Percentiles rank a stretch among this genome's conserved stretches.
Conservation (phyloP, 371 early-diverging fungal species). For the Haplosporangium sp. region DNA sequence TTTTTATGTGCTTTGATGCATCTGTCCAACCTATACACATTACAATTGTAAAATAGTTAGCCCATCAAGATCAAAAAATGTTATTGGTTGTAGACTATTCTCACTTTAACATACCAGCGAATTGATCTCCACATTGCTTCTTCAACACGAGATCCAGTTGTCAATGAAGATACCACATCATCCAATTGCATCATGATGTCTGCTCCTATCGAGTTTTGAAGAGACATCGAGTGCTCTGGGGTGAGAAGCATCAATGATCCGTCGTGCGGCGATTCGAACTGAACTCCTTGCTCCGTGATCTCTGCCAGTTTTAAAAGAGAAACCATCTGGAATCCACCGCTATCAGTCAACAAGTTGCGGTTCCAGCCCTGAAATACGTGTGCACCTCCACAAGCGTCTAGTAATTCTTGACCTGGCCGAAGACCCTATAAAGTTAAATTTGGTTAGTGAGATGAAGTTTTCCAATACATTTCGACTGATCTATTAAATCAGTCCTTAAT, state of each 20-base stretch:
- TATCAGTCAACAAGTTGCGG: slow-evolving; percentile 89
- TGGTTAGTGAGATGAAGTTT: slow-evolving; percentile 1
- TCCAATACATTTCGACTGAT: not conserved
- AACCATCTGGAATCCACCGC: slow-evolving; percentile 98
- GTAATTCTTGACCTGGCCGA: slow-evolving; percentile 81
- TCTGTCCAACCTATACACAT: slow-evolving; percentile 77
- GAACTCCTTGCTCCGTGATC: slow-evolving; percentile 94
- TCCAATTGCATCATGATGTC: slow-evolving; percentile 99
- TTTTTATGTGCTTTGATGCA: slow-evolving; percentile 86
- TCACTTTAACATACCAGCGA: slow-evolving; percentile 73
- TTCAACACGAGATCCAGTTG: slow-evolving; percentile 86
- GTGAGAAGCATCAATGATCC: slow-evolving; percentile 88
- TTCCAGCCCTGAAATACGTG: slow-evolving; percentile 94
- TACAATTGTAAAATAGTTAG: too few species aligned
- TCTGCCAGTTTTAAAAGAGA: slow-evolving; percentile 86
- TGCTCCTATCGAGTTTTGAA: slow-evolving; percentile 96
- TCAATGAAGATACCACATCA: slow-evolving; percentile 94
- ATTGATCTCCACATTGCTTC: slow-evolving; percentile 95
- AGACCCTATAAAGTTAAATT: slow-evolving; percentile 48
- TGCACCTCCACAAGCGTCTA: slow-evolving; percentile 84
- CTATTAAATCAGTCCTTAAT: not conserved
- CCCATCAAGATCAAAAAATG: too few species aligned
- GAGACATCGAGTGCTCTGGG: slow-evolving; percentile 94
- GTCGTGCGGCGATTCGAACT: slow-evolving; percentile 90
- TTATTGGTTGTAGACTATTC: not conserved